Evolutionary conservation across 78 protist genomes (phyloP).

Genomic region (Isochrysis galbana): DNA sequence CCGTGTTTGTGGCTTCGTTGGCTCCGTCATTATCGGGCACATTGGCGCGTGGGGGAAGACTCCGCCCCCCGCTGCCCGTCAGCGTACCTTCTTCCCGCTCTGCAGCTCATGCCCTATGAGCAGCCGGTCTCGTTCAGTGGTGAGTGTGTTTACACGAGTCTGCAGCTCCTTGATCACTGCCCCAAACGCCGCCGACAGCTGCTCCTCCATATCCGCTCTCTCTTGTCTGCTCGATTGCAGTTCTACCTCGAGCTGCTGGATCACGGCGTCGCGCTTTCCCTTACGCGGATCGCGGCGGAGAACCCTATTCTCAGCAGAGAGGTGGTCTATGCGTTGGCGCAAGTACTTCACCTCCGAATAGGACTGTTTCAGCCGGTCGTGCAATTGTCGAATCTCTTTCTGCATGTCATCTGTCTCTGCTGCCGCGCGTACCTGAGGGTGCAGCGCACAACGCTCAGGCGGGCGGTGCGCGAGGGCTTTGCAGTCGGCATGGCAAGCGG

Average conservation of each 20-base stretch:
- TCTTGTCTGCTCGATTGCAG: not conserved
- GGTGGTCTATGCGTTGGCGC: not conserved
- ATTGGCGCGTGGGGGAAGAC: too few species aligned
- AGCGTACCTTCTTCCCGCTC: too few species aligned
- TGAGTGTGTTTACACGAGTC: not conserved
- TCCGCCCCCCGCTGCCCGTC: too few species aligned
- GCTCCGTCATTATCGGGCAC: too few species aligned
- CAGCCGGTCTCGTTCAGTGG: not conserved
- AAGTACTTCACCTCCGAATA: not conserved
- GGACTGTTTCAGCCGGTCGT: not conserved
- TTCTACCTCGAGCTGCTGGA: not conserved
- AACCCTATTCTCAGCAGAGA: not conserved
- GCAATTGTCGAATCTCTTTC: not conserved
- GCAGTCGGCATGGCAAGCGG: too few species aligned
- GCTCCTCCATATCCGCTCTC: constrained; percentile 8
- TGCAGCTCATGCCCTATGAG: not conserved
- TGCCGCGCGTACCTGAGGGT: not conserved
- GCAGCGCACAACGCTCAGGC: not conserved
- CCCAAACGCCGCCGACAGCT: not conserved
- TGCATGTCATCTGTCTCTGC: too few species aligned
- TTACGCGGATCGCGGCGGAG: not conserved
- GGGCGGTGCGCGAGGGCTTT: too few species aligned
- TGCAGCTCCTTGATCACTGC: not conserved
- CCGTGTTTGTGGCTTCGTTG: too few species aligned
- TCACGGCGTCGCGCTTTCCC: not conserved